Evolutionary conservation across 352 stramenopile species (phyloP), one percentile per base, ranked within the genome.

Genomic region (Halophytophthora polymorphica): DNA sequence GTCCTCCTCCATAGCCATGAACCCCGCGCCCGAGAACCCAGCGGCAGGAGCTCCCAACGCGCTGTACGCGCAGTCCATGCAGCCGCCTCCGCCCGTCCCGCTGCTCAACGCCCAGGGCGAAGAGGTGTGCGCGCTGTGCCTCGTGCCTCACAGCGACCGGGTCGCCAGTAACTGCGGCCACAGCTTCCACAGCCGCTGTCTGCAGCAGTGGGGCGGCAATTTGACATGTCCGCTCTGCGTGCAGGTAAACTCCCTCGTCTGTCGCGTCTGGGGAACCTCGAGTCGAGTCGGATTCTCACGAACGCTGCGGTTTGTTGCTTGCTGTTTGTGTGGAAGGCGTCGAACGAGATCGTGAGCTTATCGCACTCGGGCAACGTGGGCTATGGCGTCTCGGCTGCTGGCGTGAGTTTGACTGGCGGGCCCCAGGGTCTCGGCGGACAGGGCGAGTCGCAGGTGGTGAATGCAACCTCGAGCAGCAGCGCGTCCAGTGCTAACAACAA

Each of bases 121-220:
- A 31, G 55, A 78, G 21, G 61, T 59, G 29, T 85, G 73, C 31
- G 53, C 46, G 31, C 61, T 82, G 42, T 85, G 71, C 34, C 70
- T 75, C 45, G 66, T 64, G n/a, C 58, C 53, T 41, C 52, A 72
- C 21, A 73, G 71, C 29, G 79, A 88, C 51, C 69, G 71, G 21
- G 66, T 84, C 41, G 75, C 73, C 4, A 66, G 58, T 18, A 51
- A 66, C 49, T 90, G 79, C 35, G 79, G 79, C n/a, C 79, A 90
- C 56, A 72, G 69, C 22, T 90, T 90, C 54, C 79, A 90, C 46
- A 62, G 58, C 34, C 55, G 65, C 19, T 88, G 77, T 53, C 53
- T 90, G 38, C 74, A 88, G 19, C 68, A 79, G 37, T 90, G 79
- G 79, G 79, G 77, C 42, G 79, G 75, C 4, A 80, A 70, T 35